Evolutionary conservation across 306 rosid species (phyloP).

Genomic region (Sicyos baderoa): DNA sequence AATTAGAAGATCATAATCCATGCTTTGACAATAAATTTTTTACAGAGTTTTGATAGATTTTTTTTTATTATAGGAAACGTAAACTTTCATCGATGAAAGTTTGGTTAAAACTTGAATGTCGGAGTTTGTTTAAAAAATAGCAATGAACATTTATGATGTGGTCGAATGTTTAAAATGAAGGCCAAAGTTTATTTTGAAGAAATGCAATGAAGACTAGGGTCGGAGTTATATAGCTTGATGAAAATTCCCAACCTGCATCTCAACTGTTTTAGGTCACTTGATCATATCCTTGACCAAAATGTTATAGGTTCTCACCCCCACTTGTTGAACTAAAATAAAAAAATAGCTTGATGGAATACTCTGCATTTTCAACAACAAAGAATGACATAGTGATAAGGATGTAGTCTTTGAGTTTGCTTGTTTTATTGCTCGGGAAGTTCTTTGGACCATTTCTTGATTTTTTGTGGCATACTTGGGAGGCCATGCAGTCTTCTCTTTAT

Average conservation of each 20-base stretch:
- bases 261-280: background rate
- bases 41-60: background rate
- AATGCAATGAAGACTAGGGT: background rate
- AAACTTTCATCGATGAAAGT: too few species aligned
- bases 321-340: too few species aligned
- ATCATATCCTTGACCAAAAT: background rate
- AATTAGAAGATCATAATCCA: slow-evolving; percentile 17
- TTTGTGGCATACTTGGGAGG: background rate
- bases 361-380: background rate
- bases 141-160: background rate
- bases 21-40: too few species aligned
- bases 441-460: background rate
- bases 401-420: background rate
- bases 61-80: too few species aligned
- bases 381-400: background rate
- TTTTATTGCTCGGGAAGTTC: background rate
- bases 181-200: background rate
- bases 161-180: background rate
- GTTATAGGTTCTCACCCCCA: background rate
- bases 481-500: background rate
- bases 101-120: background rate
- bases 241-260: background rate
- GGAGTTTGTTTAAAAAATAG: background rate
- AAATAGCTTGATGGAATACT: background rate
- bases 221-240: background rate